These are phyloP conservation scores for Fusarium caatingaense DNA, from an alignment of 2,329 filamentous ascomycete genomes.

Conservation along the genomic window DNA sequence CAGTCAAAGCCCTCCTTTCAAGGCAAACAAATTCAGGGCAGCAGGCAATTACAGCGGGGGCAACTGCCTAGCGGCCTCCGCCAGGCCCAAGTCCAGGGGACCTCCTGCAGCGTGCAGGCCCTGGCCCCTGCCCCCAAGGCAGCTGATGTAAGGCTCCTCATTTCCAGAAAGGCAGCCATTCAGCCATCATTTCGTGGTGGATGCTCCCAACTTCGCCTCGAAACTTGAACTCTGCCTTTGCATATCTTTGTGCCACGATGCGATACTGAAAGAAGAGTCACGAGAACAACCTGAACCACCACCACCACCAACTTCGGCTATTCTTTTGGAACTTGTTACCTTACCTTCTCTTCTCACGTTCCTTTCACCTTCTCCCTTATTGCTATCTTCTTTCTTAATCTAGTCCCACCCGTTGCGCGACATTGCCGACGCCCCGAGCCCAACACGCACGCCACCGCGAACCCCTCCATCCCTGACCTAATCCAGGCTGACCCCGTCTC, in stretches of 20 bases:
- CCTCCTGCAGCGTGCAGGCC: constrained; percentile 23
- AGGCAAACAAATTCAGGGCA: constrained; percentile 23
- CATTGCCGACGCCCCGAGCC: constrained; percentile 40
- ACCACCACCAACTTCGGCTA: neutral
- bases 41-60: constrained; percentile 14
- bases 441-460: constrained; percentile 48
- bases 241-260: constrained; percentile 42
- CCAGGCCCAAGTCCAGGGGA: constrained; percentile 19
- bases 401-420: constrained; percentile 42
- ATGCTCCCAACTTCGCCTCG: constrained; percentile 29
- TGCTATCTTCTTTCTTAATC: constrained; percentile 32
- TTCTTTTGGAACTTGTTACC: constrained; percentile 11
- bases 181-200: constrained; percentile 28
- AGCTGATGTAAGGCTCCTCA: constrained; percentile 41
- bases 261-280: constrained; percentile 37
- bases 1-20: constrained; percentile 20
- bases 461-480: constrained; percentile 47
- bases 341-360: constrained; percentile 19
- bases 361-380: constrained; percentile 35
- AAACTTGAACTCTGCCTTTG: constrained; percentile 42
- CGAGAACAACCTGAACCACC: constrained; percentile 13
- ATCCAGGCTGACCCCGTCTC: constrained; percentile 23
- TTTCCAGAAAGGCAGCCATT: constrained; percentile 31
- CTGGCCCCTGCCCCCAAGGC: constrained; percentile 9
- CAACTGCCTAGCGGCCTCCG: constrained; percentile 24